A percentile compares a stretch with the other conserved stretches of the same genome.
phyloP scores from a whole-genome alignment of 2,329 filamentous ascomycete genomes.

The Pestalotiopsis sp. region DNA sequence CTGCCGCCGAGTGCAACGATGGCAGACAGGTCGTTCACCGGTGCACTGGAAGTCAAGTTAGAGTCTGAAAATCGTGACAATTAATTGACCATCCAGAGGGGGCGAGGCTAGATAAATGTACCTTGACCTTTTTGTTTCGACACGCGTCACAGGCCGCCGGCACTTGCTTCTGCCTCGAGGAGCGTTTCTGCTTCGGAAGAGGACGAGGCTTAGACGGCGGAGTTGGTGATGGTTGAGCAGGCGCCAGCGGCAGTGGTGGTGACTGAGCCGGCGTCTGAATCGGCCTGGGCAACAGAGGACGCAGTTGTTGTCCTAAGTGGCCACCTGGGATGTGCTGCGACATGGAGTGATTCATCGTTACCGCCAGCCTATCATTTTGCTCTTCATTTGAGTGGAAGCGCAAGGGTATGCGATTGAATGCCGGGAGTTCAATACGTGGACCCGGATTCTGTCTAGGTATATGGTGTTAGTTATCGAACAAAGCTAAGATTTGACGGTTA shows the following conservation, averaged over 20 bases:
- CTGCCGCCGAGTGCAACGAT: constrained; percentile 27
- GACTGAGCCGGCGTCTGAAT: not conserved
- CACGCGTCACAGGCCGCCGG: constrained; percentile 31
- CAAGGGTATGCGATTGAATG: not conserved
- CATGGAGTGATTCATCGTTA: not conserved
- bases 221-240: not conserved
- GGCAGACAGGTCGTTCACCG: constrained; percentile 29
- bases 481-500: not conserved
- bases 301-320: not conserved
- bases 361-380: not conserved
- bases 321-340: not conserved
- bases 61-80: not conserved
- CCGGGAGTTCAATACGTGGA: not conserved
- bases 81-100: not conserved
- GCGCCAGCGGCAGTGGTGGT: not conserved
- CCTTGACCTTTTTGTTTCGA: constrained; percentile 31
- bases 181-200: not conserved
- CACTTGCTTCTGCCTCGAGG: not conserved
- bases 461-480: not conserved
- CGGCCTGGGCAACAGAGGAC: not conserved
- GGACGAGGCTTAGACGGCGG: not conserved
- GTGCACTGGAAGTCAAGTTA: constrained; percentile 24
- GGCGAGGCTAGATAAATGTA: constrained; percentile 14
- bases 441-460: not conserved
- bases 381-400: not conserved